Evolutionary conservation across 345 rosid species (phyloP).

Genomic region (Geranium brycei): DNA sequence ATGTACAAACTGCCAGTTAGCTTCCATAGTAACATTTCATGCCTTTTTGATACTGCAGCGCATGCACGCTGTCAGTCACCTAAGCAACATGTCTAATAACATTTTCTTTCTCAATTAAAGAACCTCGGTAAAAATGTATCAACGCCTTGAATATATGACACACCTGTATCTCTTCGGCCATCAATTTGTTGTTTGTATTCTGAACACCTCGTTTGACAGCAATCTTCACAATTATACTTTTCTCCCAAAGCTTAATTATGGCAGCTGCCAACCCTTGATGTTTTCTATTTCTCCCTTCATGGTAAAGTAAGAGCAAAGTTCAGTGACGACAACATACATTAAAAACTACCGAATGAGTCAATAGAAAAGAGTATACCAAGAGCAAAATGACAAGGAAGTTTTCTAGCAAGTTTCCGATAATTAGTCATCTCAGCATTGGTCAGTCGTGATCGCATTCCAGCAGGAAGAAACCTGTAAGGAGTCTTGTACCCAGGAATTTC

Average conservation of each 20-base stretch:
- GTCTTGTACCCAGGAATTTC: constrained; percentile 75
- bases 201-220: constrained; percentile 96
- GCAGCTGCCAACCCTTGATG: constrained; percentile 95
- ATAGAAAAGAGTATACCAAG: constrained; percentile 47
- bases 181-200: constrained; percentile 90
- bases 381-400: constrained; percentile 93
- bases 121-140: background rate
- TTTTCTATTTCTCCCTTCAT: constrained; percentile 80
- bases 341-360: constrained; percentile 5
- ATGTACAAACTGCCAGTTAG: background rate
- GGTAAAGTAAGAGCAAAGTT: constrained; percentile 10
- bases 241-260: constrained; percentile 85
- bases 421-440: constrained; percentile 95
- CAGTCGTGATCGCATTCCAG: constrained; percentile 79
- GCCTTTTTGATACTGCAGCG: background rate
- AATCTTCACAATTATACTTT: constrained; percentile 69
- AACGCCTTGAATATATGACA: constrained; percentile 7
- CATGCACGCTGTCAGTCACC: background rate
- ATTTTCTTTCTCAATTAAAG: background rate
- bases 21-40: background rate
- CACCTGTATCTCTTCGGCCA: constrained; percentile 95
- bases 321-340: constrained; percentile 8
- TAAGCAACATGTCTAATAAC: background rate
- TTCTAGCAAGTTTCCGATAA: constrained; percentile 74
- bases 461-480: constrained; percentile 95